Conservation (phyloP, 192 early-diverging fungal genomes). For the Linnemannia zychae region DNA sequence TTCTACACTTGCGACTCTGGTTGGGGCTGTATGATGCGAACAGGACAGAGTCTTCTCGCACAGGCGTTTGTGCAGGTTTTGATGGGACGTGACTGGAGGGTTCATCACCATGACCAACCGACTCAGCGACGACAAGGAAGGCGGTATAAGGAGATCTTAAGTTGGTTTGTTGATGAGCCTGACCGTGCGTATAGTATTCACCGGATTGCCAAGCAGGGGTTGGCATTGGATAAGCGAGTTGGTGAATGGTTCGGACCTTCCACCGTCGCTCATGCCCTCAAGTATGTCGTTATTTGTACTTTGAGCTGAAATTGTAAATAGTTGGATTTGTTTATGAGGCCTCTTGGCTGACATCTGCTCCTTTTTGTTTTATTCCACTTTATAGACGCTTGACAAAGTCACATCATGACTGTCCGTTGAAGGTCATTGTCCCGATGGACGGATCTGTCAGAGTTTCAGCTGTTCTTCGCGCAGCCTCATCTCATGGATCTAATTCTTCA, state of each 20-base stretch:
- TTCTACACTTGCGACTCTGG: slow-evolving; percentile 58
- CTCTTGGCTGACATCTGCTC: background rate
- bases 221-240: slow-evolving; percentile 55
- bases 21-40: slow-evolving; percentile 61
- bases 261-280: slow-evolving; percentile 55
- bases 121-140: background rate
- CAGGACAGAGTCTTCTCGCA: slow-evolving; percentile 58
- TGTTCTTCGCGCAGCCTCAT: slow-evolving; percentile 21
- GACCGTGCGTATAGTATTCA: slow-evolving; percentile 49
- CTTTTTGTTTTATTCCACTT: slow-evolving; percentile 1
- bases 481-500: background rate
- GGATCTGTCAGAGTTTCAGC: slow-evolving; percentile 27
- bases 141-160: slow-evolving; percentile 35
- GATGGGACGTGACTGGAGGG: slow-evolving; percentile 49
- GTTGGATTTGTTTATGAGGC: background rate
- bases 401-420: slow-evolving; percentile 50
- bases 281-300: slow-evolving; percentile 28
- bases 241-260: slow-evolving; percentile 62
- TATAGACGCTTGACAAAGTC: slow-evolving; percentile 35
- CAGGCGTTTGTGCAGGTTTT: slow-evolving; percentile 54
- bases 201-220: slow-evolving; percentile 50
- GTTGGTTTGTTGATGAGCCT: slow-evolving; percentile 57
- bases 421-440: slow-evolving; percentile 46
- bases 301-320: background rate
- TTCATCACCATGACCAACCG: slow-evolving; percentile 12